phyloP scores from a whole-genome alignment of 2,329 filamentous ascomycete species.

The Neopestalotiopsis sp. region DNA sequence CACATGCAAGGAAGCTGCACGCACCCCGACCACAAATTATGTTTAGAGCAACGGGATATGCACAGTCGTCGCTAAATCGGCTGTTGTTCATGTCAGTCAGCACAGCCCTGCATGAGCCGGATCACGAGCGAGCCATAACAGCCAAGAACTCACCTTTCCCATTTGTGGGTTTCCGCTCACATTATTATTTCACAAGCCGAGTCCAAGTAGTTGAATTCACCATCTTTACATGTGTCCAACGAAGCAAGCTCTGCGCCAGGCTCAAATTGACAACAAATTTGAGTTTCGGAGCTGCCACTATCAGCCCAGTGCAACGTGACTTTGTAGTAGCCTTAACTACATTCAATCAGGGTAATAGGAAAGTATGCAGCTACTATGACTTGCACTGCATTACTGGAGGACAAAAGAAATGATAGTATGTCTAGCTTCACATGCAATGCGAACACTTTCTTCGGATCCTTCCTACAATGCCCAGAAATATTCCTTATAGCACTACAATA shows the following conservation, averaged over 20 bases:
- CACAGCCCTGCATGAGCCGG: conserved; percentile 2
- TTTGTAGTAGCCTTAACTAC: too few species aligned
- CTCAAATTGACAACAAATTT: too few species aligned
- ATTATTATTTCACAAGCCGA: neutral
- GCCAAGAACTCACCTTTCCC: neutral
- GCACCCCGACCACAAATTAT: neutral
- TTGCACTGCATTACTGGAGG: too few species aligned
- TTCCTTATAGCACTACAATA: too few species aligned
- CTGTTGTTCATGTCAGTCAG: neutral
- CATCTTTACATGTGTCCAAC: neutral
- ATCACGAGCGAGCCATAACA: neutral
- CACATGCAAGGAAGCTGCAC: neutral
- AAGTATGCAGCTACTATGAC: too few species aligned
- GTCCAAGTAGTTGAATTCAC: neutral
- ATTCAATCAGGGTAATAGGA: too few species aligned
- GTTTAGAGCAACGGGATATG: neutral
- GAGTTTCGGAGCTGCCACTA: too few species aligned
- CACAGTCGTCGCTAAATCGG: neutral
- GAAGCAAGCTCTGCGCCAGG: neutral
- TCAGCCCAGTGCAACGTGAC: too few species aligned
- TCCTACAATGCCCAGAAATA: too few species aligned
- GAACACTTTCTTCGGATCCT: too few species aligned
- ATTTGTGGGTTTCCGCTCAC: neutral
- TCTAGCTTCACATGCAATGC: too few species aligned
- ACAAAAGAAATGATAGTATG: too few species aligned